Base-by-base conservation (phyloP, 768 basidiomycete species). In the Suillus placidus region DNA sequence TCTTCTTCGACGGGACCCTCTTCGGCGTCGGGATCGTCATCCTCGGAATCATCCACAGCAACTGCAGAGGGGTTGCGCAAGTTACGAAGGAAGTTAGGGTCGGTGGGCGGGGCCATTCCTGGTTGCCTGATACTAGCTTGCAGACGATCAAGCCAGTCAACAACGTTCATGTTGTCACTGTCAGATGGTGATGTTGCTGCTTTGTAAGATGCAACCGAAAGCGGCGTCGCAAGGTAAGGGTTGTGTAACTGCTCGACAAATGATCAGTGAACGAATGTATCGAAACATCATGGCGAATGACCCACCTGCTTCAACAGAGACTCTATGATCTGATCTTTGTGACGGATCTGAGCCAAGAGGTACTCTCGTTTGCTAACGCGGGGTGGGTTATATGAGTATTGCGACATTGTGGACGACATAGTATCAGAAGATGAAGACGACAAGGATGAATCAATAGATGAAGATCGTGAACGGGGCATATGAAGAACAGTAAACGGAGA, bases 271-370 rank as follows among this genome's bases (percentile, higher is more conserved):
- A 51, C 35, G 20, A 47, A 55, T 62, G n/a, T 16, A 18, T 40
- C 10, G 16, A 16, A 66, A 32, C 40, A 20, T 40, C 42, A 7
- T 60, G 12, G 16, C 10, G 12, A 30, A 43, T 38, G 1, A 74
- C 82, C 16, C 40, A 88, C 92, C 81, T 94, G 92, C 74, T 93
- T 93, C 69, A 95, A 83, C 16, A 94, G 85, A 16, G 88, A 90
- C 68, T 93, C 91, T 69, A 95, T 94, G 70, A 94, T 90, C 23
- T 87, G 82, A 79, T 95, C 93, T 80, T 95, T 95, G 79, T 95
- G 93, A 62, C 89, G 85, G 68, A 95, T 89, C 74, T 94, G 91
- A 6, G 92, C 91, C 32, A 94, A 85, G 20, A 95, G 82, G 73
- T 93, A 93, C 72, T 94, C 93, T 65, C 92, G 87, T 80, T 94